Evolutionary conservation across 2,329 filamentous ascomycete genomes (phyloP), one percentile per base, ranked within the genome.

Genomic region (Nectriaceae sp.): DNA sequence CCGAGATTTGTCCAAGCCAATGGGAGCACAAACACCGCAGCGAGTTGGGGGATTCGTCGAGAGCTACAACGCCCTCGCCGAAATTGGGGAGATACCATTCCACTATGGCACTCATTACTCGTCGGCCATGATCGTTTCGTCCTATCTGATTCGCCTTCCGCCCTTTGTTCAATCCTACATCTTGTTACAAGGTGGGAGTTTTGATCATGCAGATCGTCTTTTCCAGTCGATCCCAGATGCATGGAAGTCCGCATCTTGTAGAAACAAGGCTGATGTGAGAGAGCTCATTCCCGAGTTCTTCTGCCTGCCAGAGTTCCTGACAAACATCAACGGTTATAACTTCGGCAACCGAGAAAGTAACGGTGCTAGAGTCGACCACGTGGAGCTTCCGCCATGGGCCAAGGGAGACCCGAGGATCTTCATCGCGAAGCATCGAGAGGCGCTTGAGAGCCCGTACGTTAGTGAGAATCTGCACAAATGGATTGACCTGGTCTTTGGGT

Each of bases 81-180:
- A 97, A 65, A 96, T 99, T 77, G 90, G 87, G 6, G 92, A 96
- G 39, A 87, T 89, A 1, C 89, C 94, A 0, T 99, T 97, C 66
- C 94, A 99, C 66, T 99, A 97, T 59, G 94, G 94, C 16, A 99
- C 95, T 0, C 95, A 99, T 67, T 99, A 99, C 68, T 97, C 94
- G 1, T 97, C 94, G 2, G 94, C 94, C 6, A 99, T 97, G 94
- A 97, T 96, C 50, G 94, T 99, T 5, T 91, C 91, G 11, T 97
- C 92, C 0, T 99, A 97, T 63, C 79, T 99, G 35, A 97, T 99
- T 61, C 87, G 94, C 16, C 78, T 99, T 15, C 93, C 96, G 42
- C 94, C 94, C 0, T 99, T 97, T 66, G 93, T 97, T 20, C 90
- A 97, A 60, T 96, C 94, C 0, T 97, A 96, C 64, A 83, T 97